Evolutionary conservation across 345 rosid genomes (phyloP).

Genomic region (Linum lewisii): DNA sequence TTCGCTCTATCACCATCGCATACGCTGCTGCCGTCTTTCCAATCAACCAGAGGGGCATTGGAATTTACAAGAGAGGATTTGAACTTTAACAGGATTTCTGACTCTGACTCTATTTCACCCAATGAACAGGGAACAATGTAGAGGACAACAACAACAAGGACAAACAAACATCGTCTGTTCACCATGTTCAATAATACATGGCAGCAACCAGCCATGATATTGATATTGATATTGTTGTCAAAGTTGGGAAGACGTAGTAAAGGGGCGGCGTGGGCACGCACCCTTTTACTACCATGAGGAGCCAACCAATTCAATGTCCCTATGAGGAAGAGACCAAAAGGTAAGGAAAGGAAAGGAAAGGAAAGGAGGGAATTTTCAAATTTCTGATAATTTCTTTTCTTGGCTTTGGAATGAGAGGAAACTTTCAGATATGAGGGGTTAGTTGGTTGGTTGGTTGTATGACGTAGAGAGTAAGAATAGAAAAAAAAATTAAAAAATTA

Average conservation of each 20-base stretch:
- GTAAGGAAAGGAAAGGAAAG: constrained; percentile 1
- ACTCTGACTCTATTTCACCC: constrained; percentile 34
- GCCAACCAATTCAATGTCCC: constrained; percentile 20
- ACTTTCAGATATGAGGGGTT: not conserved
- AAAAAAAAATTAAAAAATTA: not conserved
- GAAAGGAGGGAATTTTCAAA: not conserved
- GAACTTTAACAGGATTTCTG: constrained; percentile 48
- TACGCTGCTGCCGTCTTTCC: constrained; percentile 28
- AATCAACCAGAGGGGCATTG: constrained; percentile 21
- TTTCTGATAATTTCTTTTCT: not conserved
- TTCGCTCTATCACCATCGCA: constrained; percentile 27
- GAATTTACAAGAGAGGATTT: constrained; percentile 35
- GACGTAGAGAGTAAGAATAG: constrained; percentile 27
- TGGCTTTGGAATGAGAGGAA: not conserved
- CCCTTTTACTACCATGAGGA: constrained; percentile 31
- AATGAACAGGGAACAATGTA: constrained; percentile 10
- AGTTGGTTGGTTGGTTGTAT: no score
- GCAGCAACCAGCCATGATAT: not conserved
- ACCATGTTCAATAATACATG: not conserved
- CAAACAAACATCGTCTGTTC: not conserved
- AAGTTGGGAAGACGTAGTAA: constrained; percentile 32
- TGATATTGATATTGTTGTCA: not conserved
- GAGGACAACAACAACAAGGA: not conserved
- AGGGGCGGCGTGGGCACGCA: constrained; percentile 51
- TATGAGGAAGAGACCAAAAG: constrained; percentile 9